Evolutionary conservation across 345 rosid species (phyloP).

Genomic region (Eucalyptus sp.): DNA sequence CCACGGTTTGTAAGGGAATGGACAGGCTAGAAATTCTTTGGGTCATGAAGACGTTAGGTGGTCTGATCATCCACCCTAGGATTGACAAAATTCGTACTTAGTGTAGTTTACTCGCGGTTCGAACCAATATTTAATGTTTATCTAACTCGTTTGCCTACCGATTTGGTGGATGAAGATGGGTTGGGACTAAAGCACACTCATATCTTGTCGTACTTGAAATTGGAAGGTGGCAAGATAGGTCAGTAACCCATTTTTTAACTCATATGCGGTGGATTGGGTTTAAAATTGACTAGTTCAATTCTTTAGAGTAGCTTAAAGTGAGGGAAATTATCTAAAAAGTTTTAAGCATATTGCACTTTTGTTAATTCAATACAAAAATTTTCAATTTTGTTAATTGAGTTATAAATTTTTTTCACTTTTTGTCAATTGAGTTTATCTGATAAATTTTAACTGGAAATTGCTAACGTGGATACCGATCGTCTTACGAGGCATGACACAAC

Average conservation of each 20-base stretch:
- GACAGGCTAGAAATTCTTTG: background rate
- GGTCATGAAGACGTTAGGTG: background rate
- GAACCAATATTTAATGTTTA: background rate
- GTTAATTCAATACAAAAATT: too few species aligned
- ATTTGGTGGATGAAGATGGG: background rate
- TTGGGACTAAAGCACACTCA: background rate
- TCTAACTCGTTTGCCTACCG: background rate
- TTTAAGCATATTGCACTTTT: too few species aligned
- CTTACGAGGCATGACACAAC: accelerated
- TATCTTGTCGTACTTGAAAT: background rate
- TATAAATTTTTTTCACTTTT: too few species aligned
- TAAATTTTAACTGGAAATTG: accelerated
- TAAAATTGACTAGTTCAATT: background rate
- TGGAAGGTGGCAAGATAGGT: background rate
- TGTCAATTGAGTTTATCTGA: accelerated
- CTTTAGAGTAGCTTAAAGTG: background rate
- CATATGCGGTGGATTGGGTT: background rate
- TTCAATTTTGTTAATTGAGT: too few species aligned
- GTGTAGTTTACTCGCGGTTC: background rate
- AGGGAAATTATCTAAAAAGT: too few species aligned
- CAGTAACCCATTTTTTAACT: background rate
- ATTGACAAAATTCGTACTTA: background rate
- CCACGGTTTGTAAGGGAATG: background rate
- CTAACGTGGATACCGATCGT: accelerated
- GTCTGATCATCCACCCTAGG: background rate